Evolutionary conservation across 305 asterid species (phyloP).

Genomic region (Solanum hybrid): DNA sequence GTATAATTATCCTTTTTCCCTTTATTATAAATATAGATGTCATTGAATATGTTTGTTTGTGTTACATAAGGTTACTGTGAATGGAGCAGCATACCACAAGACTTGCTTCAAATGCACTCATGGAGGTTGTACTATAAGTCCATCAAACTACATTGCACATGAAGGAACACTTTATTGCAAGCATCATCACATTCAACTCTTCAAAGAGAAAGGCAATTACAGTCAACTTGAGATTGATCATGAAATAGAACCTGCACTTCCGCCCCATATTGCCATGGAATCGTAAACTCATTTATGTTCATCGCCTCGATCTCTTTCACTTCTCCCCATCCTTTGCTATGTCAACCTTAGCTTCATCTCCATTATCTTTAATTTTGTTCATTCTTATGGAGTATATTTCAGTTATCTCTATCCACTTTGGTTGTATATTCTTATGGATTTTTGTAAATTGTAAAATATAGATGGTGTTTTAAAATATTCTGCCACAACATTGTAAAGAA

Average conservation of each 20-base stretch:
- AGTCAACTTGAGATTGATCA: background rate
- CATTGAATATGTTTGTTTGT: background rate
- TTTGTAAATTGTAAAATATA: background rate
- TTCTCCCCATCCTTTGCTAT: background rate
- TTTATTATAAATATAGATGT: too few species aligned
- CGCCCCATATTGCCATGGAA: background rate
- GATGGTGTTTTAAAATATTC: background rate
- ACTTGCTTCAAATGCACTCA: background rate
- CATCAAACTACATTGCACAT: background rate
- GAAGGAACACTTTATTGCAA: background rate
- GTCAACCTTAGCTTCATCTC: background rate
- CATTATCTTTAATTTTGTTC: background rate
- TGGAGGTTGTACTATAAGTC: background rate
- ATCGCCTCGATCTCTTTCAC: background rate
- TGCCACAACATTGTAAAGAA: background rate
- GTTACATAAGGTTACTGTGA: background rate
- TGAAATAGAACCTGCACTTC: background rate
- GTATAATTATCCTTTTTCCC: background rate
- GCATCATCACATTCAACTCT: background rate
- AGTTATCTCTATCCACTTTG: background rate
- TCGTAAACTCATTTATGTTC: background rate
- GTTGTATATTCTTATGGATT: background rate
- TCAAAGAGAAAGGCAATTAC: background rate
- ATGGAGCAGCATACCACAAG: background rate
- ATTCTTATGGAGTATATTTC: background rate